Base-by-base conservation (phyloP, 257 asterid species). In the Primulina huaijiensis region DNA sequence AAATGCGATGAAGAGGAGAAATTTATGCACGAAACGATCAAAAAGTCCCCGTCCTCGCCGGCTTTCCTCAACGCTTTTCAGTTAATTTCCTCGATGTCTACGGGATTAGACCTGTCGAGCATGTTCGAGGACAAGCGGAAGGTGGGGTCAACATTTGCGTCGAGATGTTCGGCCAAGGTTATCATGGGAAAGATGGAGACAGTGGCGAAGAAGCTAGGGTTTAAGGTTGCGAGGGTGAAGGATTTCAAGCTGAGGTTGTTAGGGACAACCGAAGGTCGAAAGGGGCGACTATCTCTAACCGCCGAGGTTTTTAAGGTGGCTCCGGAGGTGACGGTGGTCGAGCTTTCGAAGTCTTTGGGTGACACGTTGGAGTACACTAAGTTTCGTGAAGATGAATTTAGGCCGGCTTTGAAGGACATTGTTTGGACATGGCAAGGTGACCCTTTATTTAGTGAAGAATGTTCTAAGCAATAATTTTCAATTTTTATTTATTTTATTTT, bases 241-340 rank as follows among this genome's bases (percentile, higher is more conserved):
- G 80, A 73, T n/a, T 77, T 71, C 58, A 72, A 80, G 60, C 38
- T 82, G 69, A 74, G 77, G 68, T n/a, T 78, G 55, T 60, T 64
- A 31, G 82, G 82, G 62, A 29, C 77, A 2, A 11, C 65, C 0
- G 80, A 71, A 64, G 78, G 80, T 6, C 81, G 83, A 31, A 82
- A 82, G 50, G 80, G 81, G 40, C 77, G 77, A 23, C 64, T 82
- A 14, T 74, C 71, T 17, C 65, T 82, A 53, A 65, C 59, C 6
- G 75, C 79, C 0, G 82, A 82, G 80, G 78, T 77, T 62, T 82
- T 79, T 78, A 77, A 82, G 71, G 84, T 82, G 79, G 87, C 80
- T 23, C 80, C 84, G 66, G 84, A 82, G 71, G 84, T 82, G 21
- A 68, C 84, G 2, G 82, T 82, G 63, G 87, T 82, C 17, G 83